Conservation (phyloP, 2,329 filamentous ascomycete genomes). For the Microdochium bolleyi region DNA sequence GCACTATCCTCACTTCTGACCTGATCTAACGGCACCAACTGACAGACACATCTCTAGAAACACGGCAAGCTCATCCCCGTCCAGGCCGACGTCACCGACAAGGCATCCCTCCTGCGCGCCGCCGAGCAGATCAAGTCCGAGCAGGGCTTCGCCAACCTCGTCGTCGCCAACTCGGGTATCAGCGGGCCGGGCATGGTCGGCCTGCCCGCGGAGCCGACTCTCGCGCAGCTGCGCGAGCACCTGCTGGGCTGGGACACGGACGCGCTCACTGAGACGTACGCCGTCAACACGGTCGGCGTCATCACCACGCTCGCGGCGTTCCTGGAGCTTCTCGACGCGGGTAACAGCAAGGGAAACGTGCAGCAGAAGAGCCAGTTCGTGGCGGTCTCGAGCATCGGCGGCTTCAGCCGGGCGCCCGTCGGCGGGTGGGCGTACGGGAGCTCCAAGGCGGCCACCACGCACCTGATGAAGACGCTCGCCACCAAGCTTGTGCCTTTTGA, state of each 20-base stretch:
- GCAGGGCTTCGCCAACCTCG: slow-evolving; percentile 50
- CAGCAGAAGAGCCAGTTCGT: slow-evolving; percentile 38
- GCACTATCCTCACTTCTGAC: too few species aligned
- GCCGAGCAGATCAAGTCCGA: slow-evolving; percentile 42
- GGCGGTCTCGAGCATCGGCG: slow-evolving; percentile 56
- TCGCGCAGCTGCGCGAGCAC: slow-evolving; percentile 9
- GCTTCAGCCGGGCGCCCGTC: slow-evolving; percentile 50
- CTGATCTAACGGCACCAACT: background rate
- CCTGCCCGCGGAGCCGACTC: slow-evolving; percentile 22
- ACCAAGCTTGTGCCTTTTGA: slow-evolving; percentile 48
- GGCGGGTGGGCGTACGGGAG: slow-evolving; percentile 60
- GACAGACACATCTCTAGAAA: slow-evolving; percentile 11
- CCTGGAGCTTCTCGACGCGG: slow-evolving; percentile 47
- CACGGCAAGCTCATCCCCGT: slow-evolving; percentile 17
- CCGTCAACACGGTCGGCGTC: slow-evolving; percentile 50
- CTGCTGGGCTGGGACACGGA: slow-evolving; percentile 26
- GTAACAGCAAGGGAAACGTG: slow-evolving; percentile 43
- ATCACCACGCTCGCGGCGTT: slow-evolving; percentile 58
- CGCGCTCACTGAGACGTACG: slow-evolving; percentile 48
- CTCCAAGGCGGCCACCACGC: slow-evolving; percentile 57
- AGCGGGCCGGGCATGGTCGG: slow-evolving; percentile 21
- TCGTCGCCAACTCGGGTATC: slow-evolving; percentile 52
- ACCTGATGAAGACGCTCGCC: slow-evolving; percentile 58
- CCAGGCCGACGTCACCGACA: slow-evolving; percentile 20
- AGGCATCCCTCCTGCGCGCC: slow-evolving; percentile 44